Evolutionary conservation across 345 rosid genomes (phyloP), one percentile per base, ranked within the genome.

Genomic region (Euphorbia peplus): DNA sequence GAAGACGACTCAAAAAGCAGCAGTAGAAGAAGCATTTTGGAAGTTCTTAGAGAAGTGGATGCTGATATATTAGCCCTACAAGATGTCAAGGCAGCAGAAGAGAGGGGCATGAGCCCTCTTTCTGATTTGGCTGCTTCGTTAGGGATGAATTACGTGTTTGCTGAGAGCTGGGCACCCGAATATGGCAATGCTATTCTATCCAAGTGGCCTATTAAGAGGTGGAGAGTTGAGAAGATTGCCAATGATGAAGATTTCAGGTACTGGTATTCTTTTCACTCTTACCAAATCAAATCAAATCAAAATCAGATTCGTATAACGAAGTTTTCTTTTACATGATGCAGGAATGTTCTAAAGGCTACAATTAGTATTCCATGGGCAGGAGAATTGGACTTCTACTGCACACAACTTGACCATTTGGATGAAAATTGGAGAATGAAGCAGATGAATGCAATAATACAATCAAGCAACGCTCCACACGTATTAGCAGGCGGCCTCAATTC

Each of bases 361-460:
- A 78, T 93, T 73, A 82, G 83, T 51, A 86, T 91, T 58, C 97
- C 98, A 52, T 76, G 95, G 91, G 89, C 89, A 24, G 96, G 97
- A 76, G 95, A 93, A 70, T 79, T 93, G 54, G 86, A 84, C 62
- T 84, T 93, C 39, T 84, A 83, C 73, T 89, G 95, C 80, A 93
- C 98, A 0, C 98, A 93, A 67, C 89, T 93, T 11, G 98, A 91
- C 69, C 97, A 93, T 84, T 73, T 93, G 64, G 83, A 89, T 72
- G 98, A 93, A 75, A 80, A 82, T n/a, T 93, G 98, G 98, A 75
- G 97, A 73, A 84, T 91, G 96, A 89, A 81, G 73, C 98, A 93
- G 79, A 85, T 93, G 7, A 82, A 78, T 46, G 88, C 97, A 22
- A 84, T 93, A 48, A 85, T 79, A 14, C 84, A 76, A 66, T 83